Base-by-base conservation (phyloP, 208 protist species). In the Porcisia deanei region DNA sequence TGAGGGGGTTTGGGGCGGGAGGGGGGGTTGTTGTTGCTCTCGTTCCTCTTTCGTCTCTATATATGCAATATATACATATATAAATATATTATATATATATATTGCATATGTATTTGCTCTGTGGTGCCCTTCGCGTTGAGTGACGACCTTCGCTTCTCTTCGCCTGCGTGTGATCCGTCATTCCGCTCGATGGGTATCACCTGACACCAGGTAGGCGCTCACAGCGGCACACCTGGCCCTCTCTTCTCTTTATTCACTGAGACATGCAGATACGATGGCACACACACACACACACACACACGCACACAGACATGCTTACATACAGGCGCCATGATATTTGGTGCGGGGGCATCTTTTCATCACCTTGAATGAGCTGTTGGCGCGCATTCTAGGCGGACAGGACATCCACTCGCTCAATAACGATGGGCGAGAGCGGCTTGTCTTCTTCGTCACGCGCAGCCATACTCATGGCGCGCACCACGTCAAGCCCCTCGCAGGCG, bases 401-500 rank as follows among this genome's bases (percentile, higher is more conserved):
- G 5, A 91, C 68, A 60, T 85, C 80, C 22, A 91, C 83, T 49
- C 80, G 82, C 49, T 89, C 80, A 34, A 92, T 91, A 57, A 94
- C 67, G n/a, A 94, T 81, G 55, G 88, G 81, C 12, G 71, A 79
- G 12, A 88, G 75, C 65, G 88, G 90, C 76, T 82, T 87, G 69
- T 90, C 87, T 47, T 86, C 84, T 18, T 71, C 81, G 30, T 88
- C 83, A 7, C 80, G 69, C 25, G 75, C 77, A 6, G 80, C 85
- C 60, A 85, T 47, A 58, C 81, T 86, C 57, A 94, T 86, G 30
- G 75, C 77, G 34, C 70, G 82, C 61, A 97, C 80, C 72, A 92
- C 79, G 3, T 88, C 80, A 71, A 86, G 74, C 16, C 94, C 92
- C n/a, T 86, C 76, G 22, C 91, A 77, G 25, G 98, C 96, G 68